Percentiles rank a stretch among this genome's conserved stretches.
Evolutionary conservation across 2,329 filamentous ascomycete species (phyloP).

Genomic region (Dactylonectria macrodidyma): DNA sequence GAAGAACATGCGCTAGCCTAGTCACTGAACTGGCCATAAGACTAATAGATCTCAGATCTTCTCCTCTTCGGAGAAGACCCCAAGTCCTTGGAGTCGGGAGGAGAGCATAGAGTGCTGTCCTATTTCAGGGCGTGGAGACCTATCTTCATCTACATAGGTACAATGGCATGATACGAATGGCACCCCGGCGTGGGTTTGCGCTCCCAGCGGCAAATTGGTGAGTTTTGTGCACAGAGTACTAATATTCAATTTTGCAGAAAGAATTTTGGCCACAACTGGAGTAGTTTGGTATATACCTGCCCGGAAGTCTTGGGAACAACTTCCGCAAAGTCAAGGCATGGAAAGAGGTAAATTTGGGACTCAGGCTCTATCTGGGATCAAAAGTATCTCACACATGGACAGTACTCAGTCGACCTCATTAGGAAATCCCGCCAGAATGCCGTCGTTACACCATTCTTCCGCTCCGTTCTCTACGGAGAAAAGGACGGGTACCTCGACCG

Average conservation of each 20-base stretch:
- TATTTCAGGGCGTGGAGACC: slow-evolving; percentile 19
- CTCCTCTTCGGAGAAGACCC: slow-evolving; percentile 17
- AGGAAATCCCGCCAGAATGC: slow-evolving; percentile 7
- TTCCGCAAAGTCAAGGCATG: slow-evolving; percentile 15
- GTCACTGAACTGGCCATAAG: neutral
- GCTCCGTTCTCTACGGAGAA: slow-evolving; percentile 7
- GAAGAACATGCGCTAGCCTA: neutral
- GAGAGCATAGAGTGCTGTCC: slow-evolving; percentile 3
- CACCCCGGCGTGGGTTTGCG: neutral
- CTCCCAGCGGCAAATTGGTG: neutral
- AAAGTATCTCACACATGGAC: too few relatives aligned
- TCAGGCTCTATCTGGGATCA: too few relatives aligned
- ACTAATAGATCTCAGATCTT: slow-evolving; percentile 4
- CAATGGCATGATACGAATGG: neutral
- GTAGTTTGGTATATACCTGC: slow-evolving; percentile 1
- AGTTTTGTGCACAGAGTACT: neutral
- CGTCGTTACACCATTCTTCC: slow-evolving; percentile 16
- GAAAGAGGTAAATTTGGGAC: slow-evolving; percentile 7
- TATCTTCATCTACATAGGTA: slow-evolving; percentile 19
- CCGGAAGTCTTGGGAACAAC: slow-evolving; percentile 5
- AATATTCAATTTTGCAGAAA: neutral
- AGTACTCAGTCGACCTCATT: slow-evolving; percentile 17
- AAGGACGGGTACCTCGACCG: slow-evolving; percentile 4
- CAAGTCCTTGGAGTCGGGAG: slow-evolving; percentile 5
- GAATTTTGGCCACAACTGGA: slow-evolving; percentile 14